Base-by-base conservation (phyloP, 768 basidiomycete genomes). In the Tylopilus sp. region DNA sequence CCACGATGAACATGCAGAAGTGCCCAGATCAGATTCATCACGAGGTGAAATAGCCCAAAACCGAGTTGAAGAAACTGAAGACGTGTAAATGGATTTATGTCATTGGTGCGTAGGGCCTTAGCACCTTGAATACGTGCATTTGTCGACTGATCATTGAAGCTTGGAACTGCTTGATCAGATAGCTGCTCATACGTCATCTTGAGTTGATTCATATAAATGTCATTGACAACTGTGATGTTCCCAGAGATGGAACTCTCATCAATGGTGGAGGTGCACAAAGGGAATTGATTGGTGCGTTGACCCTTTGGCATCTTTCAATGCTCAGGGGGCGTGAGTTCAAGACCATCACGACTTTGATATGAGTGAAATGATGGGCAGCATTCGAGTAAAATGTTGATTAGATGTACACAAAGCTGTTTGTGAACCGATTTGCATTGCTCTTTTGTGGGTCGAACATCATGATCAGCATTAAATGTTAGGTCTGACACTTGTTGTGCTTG, bases 101-200 rank as follows among this genome's bases (percentile, higher is more conserved):
- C 44, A 1, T 9, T 11, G 0, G 6, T 25, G 21, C 11, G 25
- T 0, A 55, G 13, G 0, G 44, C 49, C 26, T 55, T 51, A 1
- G 45, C 45, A 3, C 19, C 49, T 1, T 24, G n/a, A 1, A 54
- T 54, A 1, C 24, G 16, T 0, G 43, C 38, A 30, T 55, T 55
- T 0, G 33, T 52, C 1, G 50, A 37, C 19, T 55, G 50, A 14
- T 55, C 28, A 2, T 55, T 52, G 8, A 55, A 43, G 11, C 50
- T 55, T 1, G 41, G 50, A n/a, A n/a, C n/a, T n/a, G 3, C 52
- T 6, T 0, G 33, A 38, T 0, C 0, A 0, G 4, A 46, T 12
- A 55, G 2, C 7, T 55, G 0, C 1, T 12, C 45, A 7, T 30
- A 28, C 2, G 21, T 48, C 45, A 55, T 43, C 24, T 52, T 33